phyloP scores from a whole-genome alignment of 2,329 filamentous ascomycete genomes.

The Plenodomus tracheiphilus region DNA sequence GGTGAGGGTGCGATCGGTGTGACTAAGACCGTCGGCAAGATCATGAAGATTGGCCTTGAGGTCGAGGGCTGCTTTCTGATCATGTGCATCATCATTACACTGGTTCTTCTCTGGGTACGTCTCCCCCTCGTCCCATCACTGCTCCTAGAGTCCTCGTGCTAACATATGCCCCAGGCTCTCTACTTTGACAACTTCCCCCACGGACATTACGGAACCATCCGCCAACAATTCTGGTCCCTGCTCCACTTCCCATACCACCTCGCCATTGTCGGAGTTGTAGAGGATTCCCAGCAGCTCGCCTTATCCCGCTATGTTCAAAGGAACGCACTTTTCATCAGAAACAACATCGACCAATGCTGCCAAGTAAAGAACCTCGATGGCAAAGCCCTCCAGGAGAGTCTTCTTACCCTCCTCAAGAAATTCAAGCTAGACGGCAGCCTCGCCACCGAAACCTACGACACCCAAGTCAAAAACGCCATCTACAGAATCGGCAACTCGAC shows the following conservation, averaged over 20 bases:
- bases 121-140: neutral
- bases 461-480: conserved; percentile 14
- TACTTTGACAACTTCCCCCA: conserved; percentile 62
- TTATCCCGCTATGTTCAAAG: conserved; percentile 52
- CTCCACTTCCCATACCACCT: conserved; percentile 68
- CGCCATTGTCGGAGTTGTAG: conserved; percentile 64
- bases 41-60: conserved; percentile 43
- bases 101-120: conserved; percentile 60
- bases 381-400: conserved; percentile 30
- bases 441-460: conserved; percentile 27
- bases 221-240: conserved; percentile 62
- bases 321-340: conserved; percentile 46
- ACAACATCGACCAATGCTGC: conserved; percentile 46
- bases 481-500: conserved; percentile 35
- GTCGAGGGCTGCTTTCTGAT: conserved; percentile 40
- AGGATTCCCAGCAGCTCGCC: conserved; percentile 63
- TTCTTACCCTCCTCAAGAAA: conserved; percentile 28
- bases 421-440: conserved; percentile 37
- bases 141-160: too few relatives aligned
- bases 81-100: conserved; percentile 41
- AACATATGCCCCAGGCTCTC: neutral
- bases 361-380: conserved; percentile 33
- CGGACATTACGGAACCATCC: conserved; percentile 55
- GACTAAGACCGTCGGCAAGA: conserved; percentile 54
- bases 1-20: conserved; percentile 68